Percentiles rank a stretch among this genome's conserved stretches.
These are phyloP conservation scores for Fusarium praegraminearum DNA, from an alignment of 2,329 filamentous ascomycete genomes.

Conservation along the genomic window DNA sequence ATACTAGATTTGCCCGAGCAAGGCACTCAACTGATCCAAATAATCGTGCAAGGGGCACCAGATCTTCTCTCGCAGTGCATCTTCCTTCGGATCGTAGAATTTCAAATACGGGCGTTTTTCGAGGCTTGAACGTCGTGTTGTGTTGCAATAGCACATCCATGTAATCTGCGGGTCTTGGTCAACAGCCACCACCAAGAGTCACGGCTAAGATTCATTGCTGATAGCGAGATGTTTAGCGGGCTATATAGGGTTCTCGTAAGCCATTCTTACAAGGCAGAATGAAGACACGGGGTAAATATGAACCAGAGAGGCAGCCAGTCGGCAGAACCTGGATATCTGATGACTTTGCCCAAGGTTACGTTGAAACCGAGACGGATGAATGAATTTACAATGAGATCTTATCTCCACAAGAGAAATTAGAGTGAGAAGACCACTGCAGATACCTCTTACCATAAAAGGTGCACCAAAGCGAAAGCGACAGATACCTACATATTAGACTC, in stretches of 20 bases:
- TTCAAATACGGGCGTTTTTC: slow-evolving; percentile 38
- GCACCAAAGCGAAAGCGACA: slow-evolving; percentile 5
- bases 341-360: slow-evolving; percentile 1
- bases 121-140: slow-evolving; percentile 37
- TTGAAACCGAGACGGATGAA: slow-evolving; percentile 7
- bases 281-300: slow-evolving; percentile 17
- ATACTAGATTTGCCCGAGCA: slow-evolving; percentile 30
- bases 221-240: slow-evolving; percentile 14
- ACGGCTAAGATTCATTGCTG: background rate
- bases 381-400: background rate
- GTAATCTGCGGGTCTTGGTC: slow-evolving; percentile 27
- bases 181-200: slow-evolving; percentile 22
- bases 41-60: slow-evolving; percentile 11
- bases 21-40: slow-evolving; percentile 12
- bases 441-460: slow-evolving; percentile 1
- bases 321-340: slow-evolving; percentile 4
- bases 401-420: background rate
- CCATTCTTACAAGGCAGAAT: background rate
- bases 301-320: background rate
- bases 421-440: background rate
- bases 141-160: slow-evolving; percentile 36
- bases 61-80: slow-evolving; percentile 19
- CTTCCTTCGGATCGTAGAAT: slow-evolving; percentile 19
- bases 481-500: background rate
- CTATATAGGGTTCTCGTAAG: background rate